Conservation (phyloP, 2,329 filamentous ascomycete genomes). For the Beauveria sp. region DNA sequence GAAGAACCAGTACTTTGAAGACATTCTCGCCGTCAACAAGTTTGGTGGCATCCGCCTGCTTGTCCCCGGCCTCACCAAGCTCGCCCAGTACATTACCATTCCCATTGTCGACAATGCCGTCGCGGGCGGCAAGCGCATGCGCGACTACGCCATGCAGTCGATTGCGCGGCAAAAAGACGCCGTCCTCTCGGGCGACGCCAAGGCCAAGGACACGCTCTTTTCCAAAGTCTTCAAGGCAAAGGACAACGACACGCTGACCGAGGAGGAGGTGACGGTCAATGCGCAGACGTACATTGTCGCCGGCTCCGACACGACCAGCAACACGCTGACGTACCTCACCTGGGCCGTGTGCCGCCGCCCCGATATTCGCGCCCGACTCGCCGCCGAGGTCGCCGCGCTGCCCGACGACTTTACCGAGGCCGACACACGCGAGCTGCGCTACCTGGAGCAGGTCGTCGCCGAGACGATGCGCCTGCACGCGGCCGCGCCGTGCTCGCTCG, state of each 20-base stretch:
- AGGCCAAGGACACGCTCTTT: conserved; percentile 26
- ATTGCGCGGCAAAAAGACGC: conserved; percentile 21
- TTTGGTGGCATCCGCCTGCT: conserved; percentile 19
- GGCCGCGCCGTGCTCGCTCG: conserved; percentile 32
- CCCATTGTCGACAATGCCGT: conserved; percentile 16
- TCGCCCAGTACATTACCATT: conserved; percentile 19
- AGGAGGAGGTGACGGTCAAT: conserved; percentile 29
- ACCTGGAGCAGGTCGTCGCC: conserved; percentile 35
- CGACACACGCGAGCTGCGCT: conserved; percentile 23
- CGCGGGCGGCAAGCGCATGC: conserved; percentile 14
- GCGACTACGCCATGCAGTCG: conserved; percentile 21
- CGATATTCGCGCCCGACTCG: conserved; percentile 23
- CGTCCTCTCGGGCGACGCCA: conserved; percentile 15
- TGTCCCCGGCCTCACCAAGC: conserved; percentile 22
- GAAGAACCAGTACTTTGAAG: conserved; percentile 11
- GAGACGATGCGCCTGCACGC: conserved; percentile 39
- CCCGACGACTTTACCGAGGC: conserved; percentile 19
- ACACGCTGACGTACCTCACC: conserved; percentile 40
- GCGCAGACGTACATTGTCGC: conserved; percentile 40
- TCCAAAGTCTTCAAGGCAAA: conserved; percentile 29
- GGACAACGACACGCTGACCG: conserved; percentile 20
- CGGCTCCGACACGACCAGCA: conserved; percentile 44
- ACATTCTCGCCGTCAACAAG: conserved; percentile 13
- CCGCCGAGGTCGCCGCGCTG: conserved; percentile 28
- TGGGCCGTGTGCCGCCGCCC: conserved; percentile 30